Evolutionary conservation across 768 basidiomycete genomes (phyloP).

Genomic region (Hypsizygus marmoreus): DNA sequence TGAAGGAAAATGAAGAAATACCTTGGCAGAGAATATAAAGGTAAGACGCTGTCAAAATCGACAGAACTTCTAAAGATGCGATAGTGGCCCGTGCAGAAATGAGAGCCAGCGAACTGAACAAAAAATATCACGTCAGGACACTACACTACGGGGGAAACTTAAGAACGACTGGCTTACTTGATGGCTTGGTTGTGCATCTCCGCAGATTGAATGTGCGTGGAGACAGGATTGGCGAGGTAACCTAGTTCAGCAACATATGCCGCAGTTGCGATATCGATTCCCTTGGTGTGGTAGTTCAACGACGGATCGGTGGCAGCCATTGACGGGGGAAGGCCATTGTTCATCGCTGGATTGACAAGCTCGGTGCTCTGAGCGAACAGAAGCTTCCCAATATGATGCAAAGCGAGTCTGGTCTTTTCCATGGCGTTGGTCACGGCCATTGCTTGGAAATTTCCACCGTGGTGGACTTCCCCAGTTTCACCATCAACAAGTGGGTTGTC

Average conservation of each 20-base stretch:
- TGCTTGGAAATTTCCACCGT: constrained; percentile 89
- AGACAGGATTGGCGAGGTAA: constrained; percentile 75
- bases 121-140: not conserved
- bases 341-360: constrained; percentile 79
- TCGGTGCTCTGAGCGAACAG: constrained; percentile 74
- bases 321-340: constrained; percentile 75
- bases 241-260: constrained; percentile 80
- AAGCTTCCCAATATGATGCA: constrained; percentile 72
- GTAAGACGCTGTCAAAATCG: constrained; percentile 69
- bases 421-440: constrained; percentile 79
- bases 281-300: constrained; percentile 77
- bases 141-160: not conserved
- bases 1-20: constrained; percentile 11
- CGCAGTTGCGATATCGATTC: constrained; percentile 79
- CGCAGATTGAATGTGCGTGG: constrained; percentile 79
- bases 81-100: constrained; percentile 77
- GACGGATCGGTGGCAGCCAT: constrained; percentile 75
- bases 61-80: constrained; percentile 67
- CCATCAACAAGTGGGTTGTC: constrained; percentile 82
- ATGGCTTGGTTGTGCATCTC: constrained; percentile 88
- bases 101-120: constrained; percentile 55
- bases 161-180: constrained; percentile 50
- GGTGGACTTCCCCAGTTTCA: constrained; percentile 63
- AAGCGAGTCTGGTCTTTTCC: constrained; percentile 80
- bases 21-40: constrained; percentile 74